These are phyloP conservation scores for Mrakia blollopis DNA, from an alignment of 768 basidiomycete genomes.

Conservation along the genomic window DNA sequence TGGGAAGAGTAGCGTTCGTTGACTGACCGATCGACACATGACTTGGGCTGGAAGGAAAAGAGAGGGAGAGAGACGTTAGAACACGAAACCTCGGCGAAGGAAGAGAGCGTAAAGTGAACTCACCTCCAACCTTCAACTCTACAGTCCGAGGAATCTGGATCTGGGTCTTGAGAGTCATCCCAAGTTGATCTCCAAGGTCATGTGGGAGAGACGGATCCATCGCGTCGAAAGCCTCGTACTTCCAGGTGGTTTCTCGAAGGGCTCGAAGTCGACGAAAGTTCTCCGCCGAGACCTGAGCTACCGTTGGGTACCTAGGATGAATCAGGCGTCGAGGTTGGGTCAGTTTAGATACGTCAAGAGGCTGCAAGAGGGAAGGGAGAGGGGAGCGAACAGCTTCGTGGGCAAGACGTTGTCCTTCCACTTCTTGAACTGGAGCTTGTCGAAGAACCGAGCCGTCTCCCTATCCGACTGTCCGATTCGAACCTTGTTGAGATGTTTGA, in stretches of 20 bases:
- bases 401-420: background rate
- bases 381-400: background rate
- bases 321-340: background rate
- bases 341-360: background rate
- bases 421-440: background rate
- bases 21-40: background rate
- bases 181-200: background rate
- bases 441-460: background rate
- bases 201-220: background rate
- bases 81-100: background rate
- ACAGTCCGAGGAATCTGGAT: background rate
- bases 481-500: constrained; percentile 98
- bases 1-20: background rate
- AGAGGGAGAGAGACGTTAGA: background rate
- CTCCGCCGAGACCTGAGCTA: background rate
- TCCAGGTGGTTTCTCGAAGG: background rate
- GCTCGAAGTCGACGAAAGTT: background rate
- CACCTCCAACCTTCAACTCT: constrained; percentile 2
- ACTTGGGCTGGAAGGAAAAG: background rate
- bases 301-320: background rate
- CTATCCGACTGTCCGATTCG: constrained; percentile 59
- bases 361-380: background rate
- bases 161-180: background rate
- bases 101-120: background rate
- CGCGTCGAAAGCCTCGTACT: background rate